Evolutionary conservation across 1,139 yeast species (phyloP).

Genomic region (Tardiomyces digboiensis): DNA sequence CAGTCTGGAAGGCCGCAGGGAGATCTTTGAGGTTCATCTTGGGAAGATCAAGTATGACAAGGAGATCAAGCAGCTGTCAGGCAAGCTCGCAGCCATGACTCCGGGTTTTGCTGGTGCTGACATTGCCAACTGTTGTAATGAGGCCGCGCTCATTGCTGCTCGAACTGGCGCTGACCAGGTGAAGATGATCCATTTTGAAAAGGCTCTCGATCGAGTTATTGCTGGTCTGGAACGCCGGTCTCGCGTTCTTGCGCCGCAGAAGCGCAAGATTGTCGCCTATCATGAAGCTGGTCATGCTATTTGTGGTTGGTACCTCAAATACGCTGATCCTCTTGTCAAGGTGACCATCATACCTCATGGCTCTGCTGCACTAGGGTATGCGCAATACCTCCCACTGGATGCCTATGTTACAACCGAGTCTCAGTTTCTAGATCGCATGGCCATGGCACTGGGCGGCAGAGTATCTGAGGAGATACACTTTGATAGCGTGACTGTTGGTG

Average conservation of each 20-base stretch:
- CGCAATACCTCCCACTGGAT: slow-evolving; percentile 94
- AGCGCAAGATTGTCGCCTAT: slow-evolving; percentile 84
- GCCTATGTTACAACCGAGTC: slow-evolving; percentile 69
- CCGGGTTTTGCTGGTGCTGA: slow-evolving; percentile 99
- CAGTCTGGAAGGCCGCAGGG: slow-evolving; percentile 87
- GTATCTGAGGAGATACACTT: slow-evolving; percentile 92
- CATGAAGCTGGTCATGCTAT: slow-evolving; percentile 99
- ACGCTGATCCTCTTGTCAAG: slow-evolving; percentile 88
- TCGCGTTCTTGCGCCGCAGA: slow-evolving; percentile 74
- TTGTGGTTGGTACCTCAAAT: slow-evolving; percentile 89
- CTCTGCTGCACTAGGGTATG: slow-evolving; percentile 95
- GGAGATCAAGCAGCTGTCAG: slow-evolving; percentile 51
- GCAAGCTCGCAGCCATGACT: slow-evolving; percentile 86
- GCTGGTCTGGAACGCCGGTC: slow-evolving; percentile 93
- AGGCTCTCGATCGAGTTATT: slow-evolving; percentile 94
- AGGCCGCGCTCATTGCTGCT: slow-evolving; percentile 95
- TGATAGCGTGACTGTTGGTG: slow-evolving; percentile 88
- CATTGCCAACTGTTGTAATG: slow-evolving; percentile 94
- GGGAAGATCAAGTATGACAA: slow-evolving; percentile 49
- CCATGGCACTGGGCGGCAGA: slow-evolving; percentile 95
- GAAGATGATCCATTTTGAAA: slow-evolving; percentile 73
- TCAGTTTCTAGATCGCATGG: slow-evolving; percentile 81
- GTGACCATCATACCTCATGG: slow-evolving; percentile 97
- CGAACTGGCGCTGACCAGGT: slow-evolving; percentile 63
- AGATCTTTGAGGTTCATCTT: slow-evolving; percentile 80